Conservation (phyloP, 306 rosid genomes). For the Senna tora region DNA sequence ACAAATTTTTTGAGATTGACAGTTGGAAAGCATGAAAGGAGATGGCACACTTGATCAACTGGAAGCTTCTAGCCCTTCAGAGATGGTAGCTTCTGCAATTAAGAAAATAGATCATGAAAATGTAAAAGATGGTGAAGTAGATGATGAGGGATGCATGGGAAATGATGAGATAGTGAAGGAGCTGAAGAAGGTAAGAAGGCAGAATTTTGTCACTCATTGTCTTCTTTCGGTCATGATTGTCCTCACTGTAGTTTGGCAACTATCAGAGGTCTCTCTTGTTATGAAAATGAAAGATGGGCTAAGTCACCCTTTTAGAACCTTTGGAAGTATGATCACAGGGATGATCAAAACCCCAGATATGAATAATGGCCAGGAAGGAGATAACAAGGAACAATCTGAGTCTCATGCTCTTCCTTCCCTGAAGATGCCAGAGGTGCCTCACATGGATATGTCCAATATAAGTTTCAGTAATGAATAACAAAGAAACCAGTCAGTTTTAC, state of each 20-base stretch:
- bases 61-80: conserved; percentile 33
- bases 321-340: conserved; percentile 50
- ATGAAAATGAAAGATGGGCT: conserved; percentile 59
- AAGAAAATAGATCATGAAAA: conserved; percentile 25
- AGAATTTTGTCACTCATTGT: conserved; percentile 77
- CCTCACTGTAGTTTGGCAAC: conserved; percentile 76
- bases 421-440: conserved; percentile 49
- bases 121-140: conserved; percentile 26
- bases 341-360: conserved; percentile 38
- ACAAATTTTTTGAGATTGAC: conserved; percentile 20
- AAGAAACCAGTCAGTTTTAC: conserved; percentile 26
- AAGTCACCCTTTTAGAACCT: conserved; percentile 55
- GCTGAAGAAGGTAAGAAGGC: conserved; percentile 64
- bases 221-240: conserved; percentile 84
- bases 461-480: conserved; percentile 24
- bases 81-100: conserved; percentile 22
- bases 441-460: conserved; percentile 38
- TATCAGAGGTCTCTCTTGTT: conserved; percentile 74
- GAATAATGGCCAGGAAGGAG: conserved; percentile 34
- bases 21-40: conserved; percentile 58
- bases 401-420: conserved; percentile 44
- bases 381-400: conserved; percentile 39
- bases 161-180: conserved; percentile 62
- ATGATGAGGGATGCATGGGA: conserved; percentile 8
- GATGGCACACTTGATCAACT: conserved; percentile 37